Evolutionary conservation across 257 asterid species (phyloP).

Genomic region (Solanum piurae): DNA sequence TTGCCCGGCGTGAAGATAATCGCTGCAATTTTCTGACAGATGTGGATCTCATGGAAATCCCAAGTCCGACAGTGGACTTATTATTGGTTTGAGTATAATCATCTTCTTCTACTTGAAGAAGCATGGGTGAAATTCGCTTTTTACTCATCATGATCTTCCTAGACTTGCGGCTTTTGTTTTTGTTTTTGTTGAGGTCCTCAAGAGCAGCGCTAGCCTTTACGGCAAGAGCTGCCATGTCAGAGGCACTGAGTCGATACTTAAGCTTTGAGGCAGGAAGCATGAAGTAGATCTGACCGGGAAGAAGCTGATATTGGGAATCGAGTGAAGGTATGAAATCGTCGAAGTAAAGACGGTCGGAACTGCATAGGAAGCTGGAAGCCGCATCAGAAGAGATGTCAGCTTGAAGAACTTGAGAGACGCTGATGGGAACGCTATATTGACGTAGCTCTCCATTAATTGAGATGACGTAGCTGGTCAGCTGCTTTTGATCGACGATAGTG

Average conservation of each 20-base stretch:
- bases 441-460: slow-evolving; percentile 34
- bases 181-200: slow-evolving; percentile 5
- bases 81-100: background rate
- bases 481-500: background rate
- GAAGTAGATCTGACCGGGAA: slow-evolving; percentile 52
- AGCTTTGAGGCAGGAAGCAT: slow-evolving; percentile 36
- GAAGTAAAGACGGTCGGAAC: slow-evolving; percentile 48
- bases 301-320: slow-evolving; percentile 19
- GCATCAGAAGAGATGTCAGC: slow-evolving; percentile 7
- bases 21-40: slow-evolving; percentile 38
- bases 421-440: slow-evolving; percentile 25
- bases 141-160: background rate
- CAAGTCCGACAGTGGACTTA: slow-evolving; percentile 4
- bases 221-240: slow-evolving; percentile 79
- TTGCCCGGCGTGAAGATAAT: slow-evolving; percentile 46
- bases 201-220: slow-evolving; percentile 64
- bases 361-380: slow-evolving; percentile 35
- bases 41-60: slow-evolving; percentile 32
- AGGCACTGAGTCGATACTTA: slow-evolving; percentile 36
- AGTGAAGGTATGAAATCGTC: slow-evolving; percentile 49
- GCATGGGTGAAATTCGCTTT: slow-evolving; percentile 33
- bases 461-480: slow-evolving; percentile 25
- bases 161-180: slow-evolving; percentile 4
- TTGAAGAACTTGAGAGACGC: slow-evolving; percentile 32
- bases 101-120: background rate